phyloP scores from a whole-genome alignment of 495 filamentous ascomycete species.

The Penicillium dipodomyicola region DNA sequence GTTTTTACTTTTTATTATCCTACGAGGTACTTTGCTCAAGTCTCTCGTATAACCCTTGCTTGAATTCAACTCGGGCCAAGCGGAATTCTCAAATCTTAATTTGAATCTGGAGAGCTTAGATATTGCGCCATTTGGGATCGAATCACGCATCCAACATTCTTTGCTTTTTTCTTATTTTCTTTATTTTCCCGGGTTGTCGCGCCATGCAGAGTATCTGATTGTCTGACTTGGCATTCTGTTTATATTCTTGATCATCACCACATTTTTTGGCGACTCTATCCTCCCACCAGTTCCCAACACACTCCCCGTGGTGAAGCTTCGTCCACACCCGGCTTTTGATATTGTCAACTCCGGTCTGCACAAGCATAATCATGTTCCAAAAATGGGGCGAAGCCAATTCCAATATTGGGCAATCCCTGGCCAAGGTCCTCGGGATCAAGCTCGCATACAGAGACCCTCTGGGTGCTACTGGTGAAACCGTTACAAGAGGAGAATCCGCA shows the following conservation, averaged over 20 bases:
- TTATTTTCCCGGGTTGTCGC: constrained; percentile 6
- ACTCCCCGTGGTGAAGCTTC: constrained; percentile 5
- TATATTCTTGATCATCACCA: constrained; percentile 23
- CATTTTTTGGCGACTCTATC: constrained; percentile 9
- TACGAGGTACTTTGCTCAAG: not conserved
- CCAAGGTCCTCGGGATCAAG: constrained; percentile 83
- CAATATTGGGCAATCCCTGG: constrained; percentile 68
- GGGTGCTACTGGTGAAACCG: constrained; percentile 46
- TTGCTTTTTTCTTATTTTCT: constrained; percentile 11
- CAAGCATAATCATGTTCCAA: constrained; percentile 31
- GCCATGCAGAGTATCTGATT: constrained; percentile 21
- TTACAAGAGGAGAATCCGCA: constrained; percentile 72
- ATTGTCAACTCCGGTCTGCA: constrained; percentile 6
- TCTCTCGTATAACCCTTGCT: constrained; percentile 3
- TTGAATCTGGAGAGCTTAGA: constrained; percentile 26
- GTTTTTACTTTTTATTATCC: not conserved
- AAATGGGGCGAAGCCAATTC: constrained; percentile 34
- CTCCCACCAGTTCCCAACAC: not conserved
- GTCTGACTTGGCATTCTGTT: constrained; percentile 11
- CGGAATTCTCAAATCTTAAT: constrained; percentile 9
- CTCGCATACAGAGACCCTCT: constrained; percentile 62
- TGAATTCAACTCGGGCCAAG: constrained; percentile 1
- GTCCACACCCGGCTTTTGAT: constrained; percentile 13
- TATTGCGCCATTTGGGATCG: constrained; percentile 31
- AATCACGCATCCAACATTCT: constrained; percentile 22